Conservation (phyloP, 768 basidiomycete genomes). For the Podaxis sp. region DNA sequence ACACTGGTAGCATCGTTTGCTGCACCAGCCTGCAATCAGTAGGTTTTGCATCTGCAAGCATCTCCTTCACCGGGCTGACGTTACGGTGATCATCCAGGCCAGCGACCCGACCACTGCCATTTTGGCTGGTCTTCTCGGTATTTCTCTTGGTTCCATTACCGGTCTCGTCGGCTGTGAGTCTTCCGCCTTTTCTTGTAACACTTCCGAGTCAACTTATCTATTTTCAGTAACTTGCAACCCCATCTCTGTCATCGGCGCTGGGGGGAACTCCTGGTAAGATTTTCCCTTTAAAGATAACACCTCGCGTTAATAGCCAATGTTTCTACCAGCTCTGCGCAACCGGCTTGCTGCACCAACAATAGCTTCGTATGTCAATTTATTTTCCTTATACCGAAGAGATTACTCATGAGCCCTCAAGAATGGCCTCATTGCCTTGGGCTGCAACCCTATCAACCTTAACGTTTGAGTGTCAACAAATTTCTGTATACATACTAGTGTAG, state of each 20-base stretch:
- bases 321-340: slow-evolving; percentile 1
- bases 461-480: background rate
- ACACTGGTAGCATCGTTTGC: slow-evolving; percentile 11
- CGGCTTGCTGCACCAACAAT: slow-evolving; percentile 13
- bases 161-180: slow-evolving; percentile 20
- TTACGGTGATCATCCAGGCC: background rate
- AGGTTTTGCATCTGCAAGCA: background rate
- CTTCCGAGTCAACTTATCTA: background rate
- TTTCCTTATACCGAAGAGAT: background rate
- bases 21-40: slow-evolving; percentile 19
- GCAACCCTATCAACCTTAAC: slow-evolving; percentile 4
- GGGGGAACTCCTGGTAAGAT: slow-evolving; percentile 24
- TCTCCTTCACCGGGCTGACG: no score
- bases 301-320: no score
- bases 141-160: slow-evolving; percentile 20
- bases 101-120: background rate
- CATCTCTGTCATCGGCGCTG: slow-evolving; percentile 24
- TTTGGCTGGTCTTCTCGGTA: slow-evolving; percentile 14
- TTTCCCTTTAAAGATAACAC: background rate
- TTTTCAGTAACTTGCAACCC: slow-evolving; percentile 25
- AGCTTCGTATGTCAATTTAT: background rate
- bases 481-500: no score
- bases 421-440: slow-evolving; percentile 8
- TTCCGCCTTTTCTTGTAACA: background rate
- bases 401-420: background rate